Percentiles rank a stretch among this genome's conserved stretches.
These are phyloP conservation scores for Mucor indicus DNA, from an alignment of 371 early-diverging fungal genomes.

Conservation along the genomic window DNA sequence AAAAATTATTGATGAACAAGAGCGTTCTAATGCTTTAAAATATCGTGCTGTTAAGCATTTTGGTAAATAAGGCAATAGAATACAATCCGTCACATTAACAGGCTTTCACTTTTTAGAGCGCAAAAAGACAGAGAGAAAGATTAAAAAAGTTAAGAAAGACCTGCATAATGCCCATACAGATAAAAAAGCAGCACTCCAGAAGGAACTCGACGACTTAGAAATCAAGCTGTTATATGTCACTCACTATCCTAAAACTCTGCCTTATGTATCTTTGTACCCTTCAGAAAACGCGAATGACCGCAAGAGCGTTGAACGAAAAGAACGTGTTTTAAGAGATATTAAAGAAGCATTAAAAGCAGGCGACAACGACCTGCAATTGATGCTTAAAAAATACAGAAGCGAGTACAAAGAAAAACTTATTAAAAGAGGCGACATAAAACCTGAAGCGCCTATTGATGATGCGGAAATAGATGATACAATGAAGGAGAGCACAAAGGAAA, in stretches of 20 bases:
- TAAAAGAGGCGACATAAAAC: constrained; percentile 16
- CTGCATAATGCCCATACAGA: constrained; percentile 16
- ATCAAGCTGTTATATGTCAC: constrained; percentile 25
- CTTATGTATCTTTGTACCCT: constrained; percentile 37
- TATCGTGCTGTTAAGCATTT: constrained; percentile 39
- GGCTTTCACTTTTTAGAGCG: constrained; percentile 23
- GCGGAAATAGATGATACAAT: constrained; percentile 3
- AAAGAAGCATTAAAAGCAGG: constrained; percentile 15
- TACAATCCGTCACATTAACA: too few relatives aligned
- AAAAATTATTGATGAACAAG: constrained; percentile 31
- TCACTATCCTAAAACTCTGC: constrained; percentile 30
- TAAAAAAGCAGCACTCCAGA: constrained; percentile 14
- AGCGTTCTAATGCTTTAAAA: constrained; percentile 21
- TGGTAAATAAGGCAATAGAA: constrained; percentile 22
- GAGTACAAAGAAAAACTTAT: constrained; percentile 28
- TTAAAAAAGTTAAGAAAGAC: constrained; percentile 13
- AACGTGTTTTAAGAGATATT: constrained; percentile 24
- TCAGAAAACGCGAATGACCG: constrained; percentile 19
- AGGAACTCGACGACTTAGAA: constrained; percentile 12
- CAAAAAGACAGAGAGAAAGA: constrained; percentile 36
- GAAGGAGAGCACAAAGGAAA: constrained; percentile 1
- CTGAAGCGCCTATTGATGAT: constrained; percentile 16
- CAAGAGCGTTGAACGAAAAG: constrained; percentile 10
- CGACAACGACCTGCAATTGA: constrained; percentile 20
- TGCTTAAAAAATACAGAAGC: constrained; percentile 30